These are phyloP conservation scores for Saccharomycopsis capsularis DNA, from an alignment of 805 yeast species.

Conservation along the genomic window DNA sequence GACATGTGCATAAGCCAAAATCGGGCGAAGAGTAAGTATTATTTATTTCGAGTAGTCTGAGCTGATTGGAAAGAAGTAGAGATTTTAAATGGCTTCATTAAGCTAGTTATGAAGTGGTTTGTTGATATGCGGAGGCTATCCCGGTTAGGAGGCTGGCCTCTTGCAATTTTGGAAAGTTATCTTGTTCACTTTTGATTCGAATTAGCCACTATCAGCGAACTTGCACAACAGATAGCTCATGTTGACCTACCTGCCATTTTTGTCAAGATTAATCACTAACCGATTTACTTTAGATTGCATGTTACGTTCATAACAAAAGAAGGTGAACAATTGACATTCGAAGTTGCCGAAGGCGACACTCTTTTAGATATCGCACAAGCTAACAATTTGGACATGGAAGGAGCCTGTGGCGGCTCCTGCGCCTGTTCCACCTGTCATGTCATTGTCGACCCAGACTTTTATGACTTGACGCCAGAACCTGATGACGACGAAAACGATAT, in stretches of 20 bases:
- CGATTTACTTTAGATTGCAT: slow-evolving; percentile 40
- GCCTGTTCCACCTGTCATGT: slow-evolving; percentile 98
- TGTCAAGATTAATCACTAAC: too few relatives aligned
- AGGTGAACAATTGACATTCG: slow-evolving; percentile 73
- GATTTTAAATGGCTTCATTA: too few relatives aligned
- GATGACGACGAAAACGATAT: slow-evolving; percentile 97
- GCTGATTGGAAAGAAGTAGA: too few relatives aligned
- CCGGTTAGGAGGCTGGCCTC: too few relatives aligned
- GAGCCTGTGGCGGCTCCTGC: slow-evolving; percentile 98
- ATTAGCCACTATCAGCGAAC: too few relatives aligned
- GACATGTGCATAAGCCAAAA: slow-evolving; percentile 83
- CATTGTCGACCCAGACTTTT: slow-evolving; percentile 90
- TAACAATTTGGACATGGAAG: slow-evolving; percentile 90
- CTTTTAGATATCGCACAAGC: slow-evolving; percentile 93
- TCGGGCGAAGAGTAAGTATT: slow-evolving; percentile 76
- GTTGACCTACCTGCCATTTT: too few relatives aligned
- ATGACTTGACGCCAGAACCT: slow-evolving; percentile 89
- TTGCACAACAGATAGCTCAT: too few relatives aligned
- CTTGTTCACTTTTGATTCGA: too few relatives aligned
- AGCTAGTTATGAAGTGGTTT: too few relatives aligned
- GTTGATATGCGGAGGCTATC: too few relatives aligned
- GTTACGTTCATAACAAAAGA: slow-evolving; percentile 89
- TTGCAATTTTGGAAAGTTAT: too few relatives aligned
- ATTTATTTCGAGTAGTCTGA: too few relatives aligned
- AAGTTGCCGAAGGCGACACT: slow-evolving; percentile 89